Conservation (phyloP, 2,329 filamentous ascomycete genomes). For the Phialemoniopsis sp. region DNA sequence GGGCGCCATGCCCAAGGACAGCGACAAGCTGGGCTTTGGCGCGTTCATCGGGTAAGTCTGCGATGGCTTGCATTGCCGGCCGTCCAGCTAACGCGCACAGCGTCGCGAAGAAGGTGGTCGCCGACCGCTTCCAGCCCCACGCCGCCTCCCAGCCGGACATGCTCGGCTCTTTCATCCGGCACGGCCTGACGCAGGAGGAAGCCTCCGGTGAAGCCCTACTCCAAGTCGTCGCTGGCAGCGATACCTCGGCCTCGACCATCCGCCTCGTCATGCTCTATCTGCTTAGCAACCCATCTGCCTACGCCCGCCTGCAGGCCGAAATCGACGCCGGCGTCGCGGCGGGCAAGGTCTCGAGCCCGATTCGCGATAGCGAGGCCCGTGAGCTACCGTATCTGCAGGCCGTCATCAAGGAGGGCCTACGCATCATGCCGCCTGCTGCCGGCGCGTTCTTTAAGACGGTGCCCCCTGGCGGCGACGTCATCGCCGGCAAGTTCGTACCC, state of each 20-base stretch:
- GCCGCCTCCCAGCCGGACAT: conserved; percentile 12
- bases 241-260: conserved; percentile 46
- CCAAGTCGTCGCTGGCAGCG: conserved; percentile 39
- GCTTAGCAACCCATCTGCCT: conserved; percentile 33
- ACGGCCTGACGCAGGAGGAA: conserved; percentile 2
- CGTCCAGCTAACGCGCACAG: background rate
- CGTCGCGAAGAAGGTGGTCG: background rate
- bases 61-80: background rate
- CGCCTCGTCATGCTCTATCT: conserved; percentile 42
- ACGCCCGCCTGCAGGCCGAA: conserved; percentile 11
- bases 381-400: conserved; percentile 9
- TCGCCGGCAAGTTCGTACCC: conserved; percentile 6
- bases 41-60: conserved; percentile 24
- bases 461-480: background rate
- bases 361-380: conserved; percentile 1
- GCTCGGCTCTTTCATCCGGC: conserved; percentile 2
- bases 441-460: conserved; percentile 9
- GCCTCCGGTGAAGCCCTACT: conserved; percentile 9
- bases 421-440: conserved; percentile 14
- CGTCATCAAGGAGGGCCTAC: conserved; percentile 13
- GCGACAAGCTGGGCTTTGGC: conserved; percentile 26
- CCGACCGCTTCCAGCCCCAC: background rate
- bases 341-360: conserved; percentile 2
- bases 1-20: background rate
- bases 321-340: conserved; percentile 9